phyloP scores from a whole-genome alignment of 2,329 filamentous ascomycete species.

The Onygenales sp. region DNA sequence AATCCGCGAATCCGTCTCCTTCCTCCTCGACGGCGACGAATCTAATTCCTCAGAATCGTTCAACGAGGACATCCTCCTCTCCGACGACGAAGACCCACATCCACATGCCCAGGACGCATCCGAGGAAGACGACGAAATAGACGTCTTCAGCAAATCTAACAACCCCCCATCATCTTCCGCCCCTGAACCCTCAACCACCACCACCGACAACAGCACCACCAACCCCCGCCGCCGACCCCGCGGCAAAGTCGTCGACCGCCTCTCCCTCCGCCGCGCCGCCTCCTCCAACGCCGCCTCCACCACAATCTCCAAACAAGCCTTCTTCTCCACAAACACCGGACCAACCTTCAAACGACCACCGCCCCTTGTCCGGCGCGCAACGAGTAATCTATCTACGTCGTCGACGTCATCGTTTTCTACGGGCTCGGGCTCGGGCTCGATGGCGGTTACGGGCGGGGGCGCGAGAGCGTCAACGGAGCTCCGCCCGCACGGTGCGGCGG shows the following conservation, averaged over 20 bases:
- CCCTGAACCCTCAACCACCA: constrained; percentile 11
- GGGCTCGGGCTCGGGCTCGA: neutral
- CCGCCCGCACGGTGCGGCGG: constrained; percentile 27
- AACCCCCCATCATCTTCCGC: too few species aligned
- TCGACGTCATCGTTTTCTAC: constrained; percentile 1
- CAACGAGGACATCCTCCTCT: constrained; percentile 35
- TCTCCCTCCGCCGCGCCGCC: constrained; percentile 35
- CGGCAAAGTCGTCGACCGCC: constrained; percentile 34
- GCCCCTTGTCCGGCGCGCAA: constrained; percentile 17
- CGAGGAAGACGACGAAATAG: constrained; percentile 45
- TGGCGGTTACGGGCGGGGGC: neutral
- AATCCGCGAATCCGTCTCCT: constrained; percentile 73
- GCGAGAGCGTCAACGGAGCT: constrained; percentile 21
- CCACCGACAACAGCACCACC: constrained; percentile 16
- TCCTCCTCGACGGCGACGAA: constrained; percentile 55
- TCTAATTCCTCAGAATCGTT: constrained; percentile 20
- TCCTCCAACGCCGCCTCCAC: constrained; percentile 33
- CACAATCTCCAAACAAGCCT: constrained; percentile 22
- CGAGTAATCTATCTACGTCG: constrained; percentile 20
- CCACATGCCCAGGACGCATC: constrained; percentile 43
- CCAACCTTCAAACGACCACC: constrained; percentile 2
- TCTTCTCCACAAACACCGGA: constrained; percentile 19
- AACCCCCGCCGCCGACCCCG: constrained; percentile 31
- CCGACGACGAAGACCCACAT: constrained; percentile 44
- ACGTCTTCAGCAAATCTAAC: constrained; percentile 5